Base-by-base conservation (phyloP, 176 grass and related monocot species). In the Secale cereale region DNA sequence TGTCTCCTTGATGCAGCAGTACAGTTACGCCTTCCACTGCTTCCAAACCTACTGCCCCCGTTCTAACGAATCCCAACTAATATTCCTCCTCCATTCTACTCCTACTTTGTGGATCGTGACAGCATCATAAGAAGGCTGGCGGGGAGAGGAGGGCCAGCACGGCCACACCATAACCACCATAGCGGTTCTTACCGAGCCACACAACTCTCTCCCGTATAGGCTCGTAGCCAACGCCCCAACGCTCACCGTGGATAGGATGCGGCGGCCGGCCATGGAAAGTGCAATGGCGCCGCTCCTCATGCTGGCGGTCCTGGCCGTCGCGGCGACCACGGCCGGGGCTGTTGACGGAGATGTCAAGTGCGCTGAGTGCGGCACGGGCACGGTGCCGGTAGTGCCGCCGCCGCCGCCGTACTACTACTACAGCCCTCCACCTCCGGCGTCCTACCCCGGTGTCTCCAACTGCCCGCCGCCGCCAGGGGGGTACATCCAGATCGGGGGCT, bases 341-440 rank as follows among this genome's bases (percentile, higher is more conserved):
- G 32, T 12, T 0, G 28, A 20, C 20, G 61, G 28, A 19, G 80
- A 69, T 30, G 71, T 78, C 9, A 94, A 89, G 89, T 94, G 92
- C 65, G 77, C 84, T 12, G 59, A 56, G 35, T 94, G 92, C 43
- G 67, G 20, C 0, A 17, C 10, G 26, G 71, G 43, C 25, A 19
- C 71, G 71, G 71, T 74, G 8, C 87, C 82, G 4, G 82, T 45
- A 20, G 33, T 85, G 8, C 74, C 86, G 8, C 83, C 76, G 13
- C 85, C 91, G 27, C 70, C 88, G 45, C 91, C 91, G 52, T 80
- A 86, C 80, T 86, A 87, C 84, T 91, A 91, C 81, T 91, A 91
- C 89, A 87, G 85, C 77, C 89, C 89, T 3, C 89, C 89, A 3
- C 89, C 89, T 2, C 89, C 89, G 30, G 85, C 67, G 50, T 13